phyloP scores from a whole-genome alignment of 768 basidiomycete species.

The Boletus eberwhitei region DNA sequence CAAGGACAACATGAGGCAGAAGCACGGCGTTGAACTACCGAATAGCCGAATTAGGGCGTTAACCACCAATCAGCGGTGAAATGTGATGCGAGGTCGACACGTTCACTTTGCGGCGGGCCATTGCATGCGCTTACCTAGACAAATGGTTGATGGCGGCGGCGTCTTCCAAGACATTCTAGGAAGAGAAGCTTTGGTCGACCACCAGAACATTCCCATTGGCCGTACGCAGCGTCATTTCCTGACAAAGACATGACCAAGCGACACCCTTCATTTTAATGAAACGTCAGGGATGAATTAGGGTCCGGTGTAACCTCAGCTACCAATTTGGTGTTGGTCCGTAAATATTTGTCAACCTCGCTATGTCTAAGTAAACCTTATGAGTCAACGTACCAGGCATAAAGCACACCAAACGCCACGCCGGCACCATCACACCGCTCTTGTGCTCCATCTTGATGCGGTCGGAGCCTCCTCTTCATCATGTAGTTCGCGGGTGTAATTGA shows the following conservation, averaged over 20 bases:
- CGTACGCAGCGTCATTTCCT: constrained; percentile 11
- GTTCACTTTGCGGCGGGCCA: constrained; percentile 14
- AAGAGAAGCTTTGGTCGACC: constrained; percentile 9
- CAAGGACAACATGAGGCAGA: constrained; percentile 28
- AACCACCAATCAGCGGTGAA: constrained; percentile 11
- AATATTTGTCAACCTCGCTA: constrained; percentile 22
- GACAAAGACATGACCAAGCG: constrained; percentile 8
- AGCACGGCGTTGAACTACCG: constrained; percentile 21
- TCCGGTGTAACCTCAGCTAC: constrained; percentile 17
- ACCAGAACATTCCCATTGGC: constrained; percentile 7
- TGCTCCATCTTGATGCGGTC: constrained; percentile 7
- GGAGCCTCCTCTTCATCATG: not conserved
- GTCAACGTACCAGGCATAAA: constrained; percentile 14
- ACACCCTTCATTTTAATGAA: constrained; percentile 22
- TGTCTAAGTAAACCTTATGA: constrained; percentile 2
- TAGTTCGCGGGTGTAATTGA: constrained; percentile 5
- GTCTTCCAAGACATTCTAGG: constrained; percentile 7
- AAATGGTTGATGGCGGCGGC: constrained; percentile 3
- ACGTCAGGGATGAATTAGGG: constrained; percentile 18
- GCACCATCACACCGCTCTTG: constrained; percentile 14
- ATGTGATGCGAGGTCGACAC: constrained; percentile 16
- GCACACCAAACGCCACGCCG: constrained; percentile 16
- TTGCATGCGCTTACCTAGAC: constrained; percentile 13
- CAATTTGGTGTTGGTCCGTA: constrained; percentile 17
- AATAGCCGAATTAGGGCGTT: constrained; percentile 15